A percentile compares a stretch with the other conserved stretches of the same genome.
Conservation (phyloP, 495 filamentous ascomycete species). For the Penicillium desertorum region DNA sequence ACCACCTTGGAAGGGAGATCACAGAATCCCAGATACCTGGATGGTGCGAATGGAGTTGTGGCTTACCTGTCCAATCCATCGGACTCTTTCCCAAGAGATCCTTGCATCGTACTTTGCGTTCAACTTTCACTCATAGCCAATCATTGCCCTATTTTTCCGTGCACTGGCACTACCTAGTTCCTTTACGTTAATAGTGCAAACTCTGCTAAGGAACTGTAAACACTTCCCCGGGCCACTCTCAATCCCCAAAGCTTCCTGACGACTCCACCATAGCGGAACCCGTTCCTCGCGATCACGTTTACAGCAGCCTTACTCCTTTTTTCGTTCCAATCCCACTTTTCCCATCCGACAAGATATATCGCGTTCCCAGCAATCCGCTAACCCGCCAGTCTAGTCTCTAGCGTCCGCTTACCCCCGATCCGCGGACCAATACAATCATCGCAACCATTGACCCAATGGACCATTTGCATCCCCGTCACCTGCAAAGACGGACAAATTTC, state of each 20-base stretch:
- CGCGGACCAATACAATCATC: slow-evolving; percentile 6
- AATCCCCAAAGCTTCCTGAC: slow-evolving; percentile 16
- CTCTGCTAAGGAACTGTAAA: slow-evolving; percentile 18
- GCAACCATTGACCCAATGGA: neutral
- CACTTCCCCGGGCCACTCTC: slow-evolving; percentile 22
- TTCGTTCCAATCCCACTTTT: neutral
- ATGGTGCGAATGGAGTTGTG: slow-evolving; percentile 14
- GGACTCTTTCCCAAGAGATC: slow-evolving; percentile 13
- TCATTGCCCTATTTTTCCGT: slow-evolving; percentile 9
- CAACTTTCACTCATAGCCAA: slow-evolving; percentile 20
- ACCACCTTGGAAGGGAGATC: slow-evolving; percentile 1
- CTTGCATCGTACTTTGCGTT: slow-evolving; percentile 19
- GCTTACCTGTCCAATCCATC: slow-evolving; percentile 3
- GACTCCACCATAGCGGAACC: slow-evolving; percentile 19
- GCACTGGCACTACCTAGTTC: slow-evolving; percentile 7
- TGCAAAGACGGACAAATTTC: slow-evolving; percentile 32
- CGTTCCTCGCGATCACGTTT: slow-evolving; percentile 11
- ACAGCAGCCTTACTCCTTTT: slow-evolving; percentile 4
- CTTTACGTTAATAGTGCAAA: slow-evolving; percentile 16
- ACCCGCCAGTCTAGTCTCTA: slow-evolving; percentile 8
- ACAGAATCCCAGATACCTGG: slow-evolving; percentile 28
- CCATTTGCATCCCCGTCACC: neutral
- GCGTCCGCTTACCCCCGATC: slow-evolving; percentile 3
- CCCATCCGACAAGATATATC: neutral
- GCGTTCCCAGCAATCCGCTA: slow-evolving; percentile 7